Percentiles rank a stretch among this genome's conserved stretches.
These are phyloP conservation scores for Dissophora ornata DNA, from an alignment of 192 early-diverging fungal species.

Conservation along the genomic window DNA sequence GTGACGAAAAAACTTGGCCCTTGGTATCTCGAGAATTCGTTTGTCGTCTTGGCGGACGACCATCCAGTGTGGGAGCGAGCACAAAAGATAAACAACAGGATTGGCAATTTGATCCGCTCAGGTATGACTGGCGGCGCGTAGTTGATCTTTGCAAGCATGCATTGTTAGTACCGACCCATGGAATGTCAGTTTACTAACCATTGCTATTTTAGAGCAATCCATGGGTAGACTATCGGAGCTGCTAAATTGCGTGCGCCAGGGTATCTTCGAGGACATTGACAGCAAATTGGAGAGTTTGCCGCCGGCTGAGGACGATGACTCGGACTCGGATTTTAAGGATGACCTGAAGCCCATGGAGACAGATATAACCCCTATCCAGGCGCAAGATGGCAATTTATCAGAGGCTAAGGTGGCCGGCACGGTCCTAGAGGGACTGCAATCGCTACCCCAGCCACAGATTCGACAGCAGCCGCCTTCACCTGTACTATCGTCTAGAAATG, in stretches of 20 bases:
- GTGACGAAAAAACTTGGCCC: slow-evolving; percentile 41
- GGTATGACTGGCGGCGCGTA: slow-evolving; percentile 15
- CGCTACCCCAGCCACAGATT: not conserved
- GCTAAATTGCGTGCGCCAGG: slow-evolving; percentile 15
- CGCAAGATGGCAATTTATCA: not conserved
- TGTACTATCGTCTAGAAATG: not conserved
- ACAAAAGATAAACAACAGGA: slow-evolving; percentile 44
- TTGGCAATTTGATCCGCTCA: slow-evolving; percentile 40
- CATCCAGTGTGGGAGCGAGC: slow-evolving; percentile 39
- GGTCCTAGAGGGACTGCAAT: not conserved
- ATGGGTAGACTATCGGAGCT: slow-evolving; percentile 28
- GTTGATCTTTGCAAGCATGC: not conserved
- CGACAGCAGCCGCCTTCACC: not conserved
- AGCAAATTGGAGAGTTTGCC: slow-evolving; percentile 14
- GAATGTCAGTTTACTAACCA: no score
- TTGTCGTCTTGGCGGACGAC: slow-evolving; percentile 37
- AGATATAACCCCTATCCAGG: not conserved
- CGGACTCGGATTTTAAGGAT: slow-evolving; percentile 11
- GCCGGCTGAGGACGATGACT: slow-evolving; percentile 6
- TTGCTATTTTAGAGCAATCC: slow-evolving; percentile 3
- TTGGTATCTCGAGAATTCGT: slow-evolving; percentile 51
- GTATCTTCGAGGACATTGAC: slow-evolving; percentile 43
- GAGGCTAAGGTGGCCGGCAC: not conserved
- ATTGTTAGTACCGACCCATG: not conserved
- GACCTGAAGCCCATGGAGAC: not conserved